Conservation (phyloP, 2,329 filamentous ascomycete species). For the Penicillium hesseltinei region DNA sequence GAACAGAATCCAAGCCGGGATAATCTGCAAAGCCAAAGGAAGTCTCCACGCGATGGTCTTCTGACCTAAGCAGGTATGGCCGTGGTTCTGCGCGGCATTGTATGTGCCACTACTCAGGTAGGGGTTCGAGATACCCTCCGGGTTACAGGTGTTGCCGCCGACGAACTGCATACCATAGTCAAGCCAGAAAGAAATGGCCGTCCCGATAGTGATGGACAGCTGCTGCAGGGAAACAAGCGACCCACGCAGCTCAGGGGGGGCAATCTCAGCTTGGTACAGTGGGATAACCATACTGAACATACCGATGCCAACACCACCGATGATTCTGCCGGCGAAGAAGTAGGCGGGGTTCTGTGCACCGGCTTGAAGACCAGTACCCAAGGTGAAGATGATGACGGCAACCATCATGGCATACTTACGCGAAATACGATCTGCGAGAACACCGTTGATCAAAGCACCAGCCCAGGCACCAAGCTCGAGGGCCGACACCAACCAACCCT, state of each 20-base stretch:
- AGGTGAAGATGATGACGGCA: slow-evolving; percentile 35
- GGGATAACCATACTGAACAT: slow-evolving; percentile 35
- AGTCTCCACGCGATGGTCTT: slow-evolving; percentile 56
- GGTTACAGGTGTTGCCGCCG: slow-evolving; percentile 8
- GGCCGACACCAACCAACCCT: slow-evolving; percentile 36
- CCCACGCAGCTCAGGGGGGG: slow-evolving; percentile 65
- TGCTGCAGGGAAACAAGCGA: slow-evolving; percentile 65
- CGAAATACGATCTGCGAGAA: slow-evolving; percentile 31
- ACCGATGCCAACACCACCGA: slow-evolving; percentile 31
- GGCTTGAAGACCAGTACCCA: slow-evolving; percentile 29
- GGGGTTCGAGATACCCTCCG: slow-evolving; percentile 12
- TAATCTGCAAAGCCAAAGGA: slow-evolving; percentile 53
- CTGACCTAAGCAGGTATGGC: slow-evolving; percentile 58
- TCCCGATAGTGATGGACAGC: slow-evolving; percentile 58
- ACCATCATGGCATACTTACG: slow-evolving; percentile 37
- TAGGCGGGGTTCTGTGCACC: slow-evolving; percentile 30
- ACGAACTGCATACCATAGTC: slow-evolving; percentile 58
- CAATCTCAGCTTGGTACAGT: slow-evolving; percentile 31
- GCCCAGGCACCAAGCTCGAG: slow-evolving; percentile 39
- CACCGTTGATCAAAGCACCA: slow-evolving; percentile 32
- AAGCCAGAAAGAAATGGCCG: slow-evolving; percentile 57
- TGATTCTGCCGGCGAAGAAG: slow-evolving; percentile 30
- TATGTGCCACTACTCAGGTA: slow-evolving; percentile 42
- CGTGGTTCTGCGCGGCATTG: slow-evolving; percentile 65
- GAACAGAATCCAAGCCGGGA: slow-evolving; percentile 64